Base-by-base conservation (phyloP, 495 filamentous ascomycete species). In the Filosporella fistucella region DNA sequence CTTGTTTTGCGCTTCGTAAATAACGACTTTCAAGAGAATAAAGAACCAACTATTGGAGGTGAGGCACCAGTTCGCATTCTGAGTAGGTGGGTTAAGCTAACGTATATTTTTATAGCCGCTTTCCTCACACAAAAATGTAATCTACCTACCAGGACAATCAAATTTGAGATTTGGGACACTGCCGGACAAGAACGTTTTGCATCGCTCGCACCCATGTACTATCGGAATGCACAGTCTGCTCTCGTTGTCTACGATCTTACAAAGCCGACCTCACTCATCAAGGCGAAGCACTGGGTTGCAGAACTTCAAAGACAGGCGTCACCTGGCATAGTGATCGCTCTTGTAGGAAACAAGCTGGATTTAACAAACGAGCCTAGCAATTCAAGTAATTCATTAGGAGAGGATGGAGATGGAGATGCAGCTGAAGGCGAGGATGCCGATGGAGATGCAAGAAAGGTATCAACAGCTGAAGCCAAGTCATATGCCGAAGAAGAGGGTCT, bases 141-240 rank as follows among this genome's bases (percentile, higher is more conserved):
- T 54, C 88, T 98, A 18, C 94, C 93, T 14, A 89, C 84, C 57
- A 83, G 93, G 46, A 98, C 89, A 49, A 97, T 98, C 74, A 98
- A 98, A 69, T 98, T 98, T 58, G 93, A 98, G 69, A 98, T 98
- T 59, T 98, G 93, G 93, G 93, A 98, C 77, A 98, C 93, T 4
- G 93, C 94, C 25, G 93, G 93, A 59, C 93, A 98, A 69, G 93
- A 98, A 69, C 89, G 93, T 45, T 98, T 97, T 65, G 93, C 93
- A 48, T 93, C 87, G 21, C 81, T 97, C 30, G 93, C 93, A 13
- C 93, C 93, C 42, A 98, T 98, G 93, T 98, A 98, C 77, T 98
- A 98, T 74, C 91, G 93, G 69, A 98, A 98, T 62, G 93, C 93
- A 29, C 93, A 98, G 71, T 87, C 90, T 54, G 93, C 93, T n/a